phyloP scores from a whole-genome alignment of 2,329 filamentous ascomycete genomes.

The Cadophora luteo-olivacea region DNA sequence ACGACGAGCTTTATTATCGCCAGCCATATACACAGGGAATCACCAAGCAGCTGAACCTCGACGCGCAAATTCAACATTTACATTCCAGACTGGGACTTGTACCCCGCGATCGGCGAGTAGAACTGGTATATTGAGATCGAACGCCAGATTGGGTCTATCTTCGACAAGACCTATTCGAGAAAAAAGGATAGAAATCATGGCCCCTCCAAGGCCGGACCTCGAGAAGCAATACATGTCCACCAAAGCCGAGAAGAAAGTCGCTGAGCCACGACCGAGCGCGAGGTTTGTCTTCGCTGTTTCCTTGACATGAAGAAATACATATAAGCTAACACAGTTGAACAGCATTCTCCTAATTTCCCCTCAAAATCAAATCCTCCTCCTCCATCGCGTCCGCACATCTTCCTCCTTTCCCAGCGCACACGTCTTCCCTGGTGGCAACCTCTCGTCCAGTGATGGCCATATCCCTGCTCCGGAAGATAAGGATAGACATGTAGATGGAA shows the following conservation, averaged over 20 bases:
- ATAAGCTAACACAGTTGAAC: conserved; percentile 14
- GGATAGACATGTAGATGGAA: conserved; percentile 71
- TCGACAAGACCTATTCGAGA: not conserved
- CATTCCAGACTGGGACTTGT: not conserved
- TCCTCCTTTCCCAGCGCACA: conserved; percentile 89
- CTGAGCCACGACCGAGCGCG: conserved; percentile 67
- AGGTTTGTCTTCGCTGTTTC: conserved; percentile 50
- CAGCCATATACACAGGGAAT: not conserved
- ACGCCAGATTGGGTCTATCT: not conserved
- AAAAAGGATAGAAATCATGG: conserved; percentile 13
- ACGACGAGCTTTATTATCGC: not conserved
- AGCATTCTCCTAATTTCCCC: conserved; percentile 87
- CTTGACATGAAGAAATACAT: too few species aligned
- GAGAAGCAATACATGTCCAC: conserved; percentile 43
- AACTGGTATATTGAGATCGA: not conserved
- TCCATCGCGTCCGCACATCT: conserved; percentile 84
- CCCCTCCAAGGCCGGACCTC: conserved; percentile 30
- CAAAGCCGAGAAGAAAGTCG: conserved; percentile 39
- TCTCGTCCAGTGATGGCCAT: conserved; percentile 74
- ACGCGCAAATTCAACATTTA: not conserved
- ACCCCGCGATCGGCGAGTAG: not conserved
- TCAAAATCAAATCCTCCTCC: conserved; percentile 83
- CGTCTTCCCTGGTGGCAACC: conserved; percentile 92
- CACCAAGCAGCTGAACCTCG: not conserved
- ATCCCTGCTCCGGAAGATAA: conserved; percentile 54